Base-by-base conservation (phyloP, 148 eudicot species). In the Vaccinium myrtillus region DNA sequence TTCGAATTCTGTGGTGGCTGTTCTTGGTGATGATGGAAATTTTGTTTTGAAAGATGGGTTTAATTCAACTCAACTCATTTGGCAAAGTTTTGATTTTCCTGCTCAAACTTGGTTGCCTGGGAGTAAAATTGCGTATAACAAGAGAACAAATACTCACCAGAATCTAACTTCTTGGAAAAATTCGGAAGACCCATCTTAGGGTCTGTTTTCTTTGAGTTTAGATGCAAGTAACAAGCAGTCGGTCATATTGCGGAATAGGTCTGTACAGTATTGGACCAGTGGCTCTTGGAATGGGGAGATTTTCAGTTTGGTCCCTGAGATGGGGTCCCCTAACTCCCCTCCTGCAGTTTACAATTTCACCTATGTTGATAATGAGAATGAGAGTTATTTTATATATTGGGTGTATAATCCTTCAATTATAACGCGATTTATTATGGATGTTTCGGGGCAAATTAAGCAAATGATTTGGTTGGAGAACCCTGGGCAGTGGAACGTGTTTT, bases 41-140 rank as follows among this genome's bases (percentile, higher is more conserved):
- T 49, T 76, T 30, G 79, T 76, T 49, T 13, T 76, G 16, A 76
- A 3, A 76, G 79, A 76, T 3, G 32, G 32, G 30, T 43, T 3
- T n/a, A 76, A n/a, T 76, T 76, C 79, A 76, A 11, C 55, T 1
- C 30, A 49, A 12, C 79, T 36, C 50, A 12, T 76, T 11, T 76
- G 93, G 93, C 88, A 89, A 61, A 91, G 91, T 82, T 86, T 85
- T 71, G 84, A 87, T 81, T 8, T 86, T 30, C 91, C 90, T 19
- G 15, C 79, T 32, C 0, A 92, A 78, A 90, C 94, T 11, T 92
- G 91, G 94, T 87, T 92, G 85, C 91, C 91, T 73, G 91, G 91
- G 13, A 70, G 82, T 15, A 92, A 87, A 79, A 48, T 92, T 77
- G 75, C 82, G 0, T 92, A 81, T 49, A 59, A 90, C 46, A 92